Evolutionary conservation across 345 rosid genomes (phyloP).

Genomic region (Arabis hirsuta): DNA sequence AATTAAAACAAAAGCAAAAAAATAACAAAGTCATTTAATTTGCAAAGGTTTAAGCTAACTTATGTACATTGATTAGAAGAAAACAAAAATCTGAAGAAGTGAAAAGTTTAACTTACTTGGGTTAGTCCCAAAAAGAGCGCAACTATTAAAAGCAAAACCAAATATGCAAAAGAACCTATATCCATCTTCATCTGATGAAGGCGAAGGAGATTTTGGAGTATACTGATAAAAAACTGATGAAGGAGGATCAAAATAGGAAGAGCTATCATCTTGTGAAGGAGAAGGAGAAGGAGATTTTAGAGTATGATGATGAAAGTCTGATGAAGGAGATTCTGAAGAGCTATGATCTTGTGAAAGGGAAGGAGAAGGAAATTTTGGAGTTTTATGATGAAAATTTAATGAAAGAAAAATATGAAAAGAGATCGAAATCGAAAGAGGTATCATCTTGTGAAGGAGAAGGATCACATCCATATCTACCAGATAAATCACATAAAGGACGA

Average conservation of each 20-base stretch:
- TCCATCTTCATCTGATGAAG: not conserved
- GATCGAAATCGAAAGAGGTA: not conserved
- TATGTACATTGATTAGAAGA: not conserved
- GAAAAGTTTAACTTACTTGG: not conserved
- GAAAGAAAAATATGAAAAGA: not conserved
- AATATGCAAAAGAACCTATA: not conserved
- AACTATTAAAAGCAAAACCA: not conserved
- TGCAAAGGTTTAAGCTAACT: slow-evolving; percentile 1
- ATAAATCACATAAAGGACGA: not conserved
- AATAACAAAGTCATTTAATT: no score
- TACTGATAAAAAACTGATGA: no score
- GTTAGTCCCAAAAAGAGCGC: not conserved
- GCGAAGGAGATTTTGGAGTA: not conserved
- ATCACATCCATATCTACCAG: not conserved
- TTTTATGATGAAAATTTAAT: not conserved
- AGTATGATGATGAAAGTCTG: no score
- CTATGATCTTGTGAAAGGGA: no score
- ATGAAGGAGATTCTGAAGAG: no score
- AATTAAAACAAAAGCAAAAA: not conserved
- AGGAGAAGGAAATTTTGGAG: not conserved
- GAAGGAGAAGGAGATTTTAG: no score
- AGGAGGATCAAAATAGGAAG: no score
- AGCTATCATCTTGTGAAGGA: no score
- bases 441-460: slow-evolving; percentile 4
- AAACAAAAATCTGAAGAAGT: not conserved